phyloP scores from a whole-genome alignment of 208 protist genomes.

The Trypanosoma avium region DNA sequence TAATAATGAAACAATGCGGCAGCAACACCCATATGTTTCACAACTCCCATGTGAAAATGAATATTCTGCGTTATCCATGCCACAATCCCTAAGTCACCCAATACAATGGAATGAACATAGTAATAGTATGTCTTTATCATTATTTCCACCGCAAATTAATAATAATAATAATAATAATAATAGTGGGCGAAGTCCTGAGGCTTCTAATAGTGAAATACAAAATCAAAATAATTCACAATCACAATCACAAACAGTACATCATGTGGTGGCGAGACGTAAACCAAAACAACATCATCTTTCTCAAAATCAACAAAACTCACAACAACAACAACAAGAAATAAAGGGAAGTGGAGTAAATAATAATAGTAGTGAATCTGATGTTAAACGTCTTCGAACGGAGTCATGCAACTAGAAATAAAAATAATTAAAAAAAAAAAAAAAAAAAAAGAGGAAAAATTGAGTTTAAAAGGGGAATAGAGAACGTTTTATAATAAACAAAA shows the following conservation, averaged over 20 bases:
- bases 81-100: constrained; percentile 53
- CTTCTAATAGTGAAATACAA: constrained; percentile 23
- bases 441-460: background rate
- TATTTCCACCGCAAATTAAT: constrained; percentile 70
- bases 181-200: constrained; percentile 34
- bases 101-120: constrained; percentile 64
- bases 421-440: constrained; percentile 8
- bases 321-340: background rate
- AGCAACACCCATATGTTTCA: constrained; percentile 62
- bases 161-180: too few species aligned
- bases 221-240: too few species aligned
- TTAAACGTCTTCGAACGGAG: constrained; percentile 19
- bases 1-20: background rate
- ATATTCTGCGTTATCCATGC: constrained; percentile 72
- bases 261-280: constrained; percentile 71
- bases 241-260: constrained; percentile 58
- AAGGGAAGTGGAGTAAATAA: background rate
- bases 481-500: too few species aligned
- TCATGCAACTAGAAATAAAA: constrained; percentile 4
- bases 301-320: background rate
- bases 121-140: constrained; percentile 75
- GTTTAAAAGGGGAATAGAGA: background rate
- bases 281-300: constrained; percentile 40
- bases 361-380: constrained; percentile 11
- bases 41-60: constrained; percentile 50